Evolutionary conservation across 495 filamentous ascomycete genomes (phyloP).

Genomic region (Aspergillus sclerotiicarbonarius): DNA sequence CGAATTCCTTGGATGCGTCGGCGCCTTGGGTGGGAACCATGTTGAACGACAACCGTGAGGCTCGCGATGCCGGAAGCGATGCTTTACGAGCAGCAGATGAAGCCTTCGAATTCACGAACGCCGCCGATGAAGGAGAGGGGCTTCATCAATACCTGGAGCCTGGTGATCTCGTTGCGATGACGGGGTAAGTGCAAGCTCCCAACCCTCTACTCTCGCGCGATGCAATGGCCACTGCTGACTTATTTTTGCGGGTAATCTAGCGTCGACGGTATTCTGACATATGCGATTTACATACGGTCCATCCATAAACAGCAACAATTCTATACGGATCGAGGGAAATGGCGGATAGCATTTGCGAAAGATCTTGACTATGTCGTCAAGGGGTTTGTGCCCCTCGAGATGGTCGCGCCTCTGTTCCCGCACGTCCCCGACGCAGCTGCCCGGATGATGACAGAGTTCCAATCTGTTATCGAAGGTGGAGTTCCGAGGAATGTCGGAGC

Average conservation of each 20-base stretch:
- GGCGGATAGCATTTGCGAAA: slow-evolving; percentile 54
- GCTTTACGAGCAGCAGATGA: slow-evolving; percentile 24
- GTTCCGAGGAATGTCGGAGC: slow-evolving; percentile 39
- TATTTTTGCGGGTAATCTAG: slow-evolving; percentile 14
- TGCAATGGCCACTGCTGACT: background rate
- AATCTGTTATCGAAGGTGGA: slow-evolving; percentile 41
- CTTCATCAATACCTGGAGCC: slow-evolving; percentile 49
- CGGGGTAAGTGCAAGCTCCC: slow-evolving; percentile 33
- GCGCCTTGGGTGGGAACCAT: slow-evolving; percentile 31
- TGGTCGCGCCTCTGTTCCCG: slow-evolving; percentile 58
- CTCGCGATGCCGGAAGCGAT: slow-evolving; percentile 26
- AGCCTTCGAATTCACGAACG: slow-evolving; percentile 31
- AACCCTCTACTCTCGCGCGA: background rate
- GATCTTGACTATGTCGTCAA: slow-evolving; percentile 61
- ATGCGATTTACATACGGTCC: slow-evolving; percentile 70
- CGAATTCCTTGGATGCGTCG: slow-evolving; percentile 8
- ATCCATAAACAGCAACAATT: slow-evolving; percentile 64
- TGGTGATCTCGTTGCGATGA: slow-evolving; percentile 72
- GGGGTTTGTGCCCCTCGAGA: slow-evolving; percentile 55
- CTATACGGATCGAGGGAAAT: slow-evolving; percentile 70
- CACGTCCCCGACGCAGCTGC: slow-evolving; percentile 57
- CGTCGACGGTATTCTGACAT: slow-evolving; percentile 41
- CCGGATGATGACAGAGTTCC: slow-evolving; percentile 39
- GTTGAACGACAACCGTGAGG: slow-evolving; percentile 44
- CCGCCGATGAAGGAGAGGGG: slow-evolving; percentile 40